Percentiles rank a stretch among this genome's conserved stretches.
These are phyloP conservation scores for Fomes fomentarius DNA, from an alignment of 1,284 basidiomycete genomes.

Conservation along the genomic window DNA sequence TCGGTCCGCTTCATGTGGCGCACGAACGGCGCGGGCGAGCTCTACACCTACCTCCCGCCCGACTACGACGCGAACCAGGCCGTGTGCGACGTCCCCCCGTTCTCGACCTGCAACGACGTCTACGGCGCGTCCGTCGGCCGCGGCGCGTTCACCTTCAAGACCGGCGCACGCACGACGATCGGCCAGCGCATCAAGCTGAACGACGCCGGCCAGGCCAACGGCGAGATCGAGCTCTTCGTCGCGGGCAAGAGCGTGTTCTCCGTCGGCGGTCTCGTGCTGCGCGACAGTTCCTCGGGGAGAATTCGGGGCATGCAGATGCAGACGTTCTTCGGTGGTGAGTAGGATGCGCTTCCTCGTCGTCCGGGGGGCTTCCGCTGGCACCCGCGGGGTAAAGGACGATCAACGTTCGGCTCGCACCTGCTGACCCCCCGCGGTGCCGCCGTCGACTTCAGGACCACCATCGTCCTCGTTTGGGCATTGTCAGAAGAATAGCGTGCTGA, in stretches of 20 bases:
- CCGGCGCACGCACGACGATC: constrained; percentile 65
- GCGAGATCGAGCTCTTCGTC: constrained; percentile 57
- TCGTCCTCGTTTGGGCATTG: neutral
- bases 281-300: constrained; percentile 45
- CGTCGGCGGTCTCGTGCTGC: constrained; percentile 53
- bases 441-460: too few species aligned
- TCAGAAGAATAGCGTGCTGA: constrained; percentile 3
- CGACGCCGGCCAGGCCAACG: constrained; percentile 61
- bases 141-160: constrained; percentile 65
- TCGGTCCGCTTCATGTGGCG: constrained; percentile 64
- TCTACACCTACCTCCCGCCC: constrained; percentile 62
- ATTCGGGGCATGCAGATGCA: constrained; percentile 68
- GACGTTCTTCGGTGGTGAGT: constrained; percentile 68
- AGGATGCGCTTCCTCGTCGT: neutral
- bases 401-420: neutral
- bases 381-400: too few species aligned
- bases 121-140: constrained; percentile 78
- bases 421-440: constrained; percentile 2
- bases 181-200: constrained; percentile 67
- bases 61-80: constrained; percentile 60
- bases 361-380: too few species aligned
- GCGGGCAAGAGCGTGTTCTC: constrained; percentile 61
- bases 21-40: constrained; percentile 53
- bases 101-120: constrained; percentile 60
- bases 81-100: constrained; percentile 54